phyloP scores from a whole-genome alignment of 1,284 basidiomycete species.

The Ganoderma lucidum region DNA sequence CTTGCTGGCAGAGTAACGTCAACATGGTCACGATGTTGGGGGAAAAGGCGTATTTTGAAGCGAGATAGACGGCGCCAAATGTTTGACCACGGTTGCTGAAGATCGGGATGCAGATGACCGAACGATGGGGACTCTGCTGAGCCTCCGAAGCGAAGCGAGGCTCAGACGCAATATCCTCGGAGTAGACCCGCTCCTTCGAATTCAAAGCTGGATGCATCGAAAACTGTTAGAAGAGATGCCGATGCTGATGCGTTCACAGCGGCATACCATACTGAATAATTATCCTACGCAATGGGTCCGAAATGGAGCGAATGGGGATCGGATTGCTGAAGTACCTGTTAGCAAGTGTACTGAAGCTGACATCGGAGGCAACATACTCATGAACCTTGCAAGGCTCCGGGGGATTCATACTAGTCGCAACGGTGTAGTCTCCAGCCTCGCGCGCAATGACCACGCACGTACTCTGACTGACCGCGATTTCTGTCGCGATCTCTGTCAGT shows the following conservation, averaged over 20 bases:
- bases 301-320: conserved; percentile 62
- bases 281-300: conserved; percentile 67
- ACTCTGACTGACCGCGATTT: conserved; percentile 69
- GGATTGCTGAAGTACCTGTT: conserved; percentile 55
- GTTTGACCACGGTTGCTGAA: conserved; percentile 78
- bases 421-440: conserved; percentile 72
- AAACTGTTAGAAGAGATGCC: not conserved
- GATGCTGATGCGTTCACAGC: not conserved
- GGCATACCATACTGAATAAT: conserved; percentile 66
- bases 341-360: not conserved
- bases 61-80: conserved; percentile 55
- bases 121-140: conserved; percentile 61
- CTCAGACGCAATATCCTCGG: conserved; percentile 67
- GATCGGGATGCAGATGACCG: conserved; percentile 73
- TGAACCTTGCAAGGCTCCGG: conserved; percentile 72
- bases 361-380: conserved; percentile 52
- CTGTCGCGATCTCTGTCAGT: conserved; percentile 74
- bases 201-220: conserved; percentile 58
- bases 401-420: conserved; percentile 68
- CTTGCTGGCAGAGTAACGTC: conserved; percentile 74
- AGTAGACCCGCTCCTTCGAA: conserved; percentile 64
- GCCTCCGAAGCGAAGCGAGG: conserved; percentile 73
- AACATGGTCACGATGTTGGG: conserved; percentile 66
- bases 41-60: conserved; percentile 70
- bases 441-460: conserved; percentile 73